These are phyloP conservation scores for Penicillium tannophilum DNA, from an alignment of 495 filamentous ascomycete genomes.

Conservation along the genomic window DNA sequence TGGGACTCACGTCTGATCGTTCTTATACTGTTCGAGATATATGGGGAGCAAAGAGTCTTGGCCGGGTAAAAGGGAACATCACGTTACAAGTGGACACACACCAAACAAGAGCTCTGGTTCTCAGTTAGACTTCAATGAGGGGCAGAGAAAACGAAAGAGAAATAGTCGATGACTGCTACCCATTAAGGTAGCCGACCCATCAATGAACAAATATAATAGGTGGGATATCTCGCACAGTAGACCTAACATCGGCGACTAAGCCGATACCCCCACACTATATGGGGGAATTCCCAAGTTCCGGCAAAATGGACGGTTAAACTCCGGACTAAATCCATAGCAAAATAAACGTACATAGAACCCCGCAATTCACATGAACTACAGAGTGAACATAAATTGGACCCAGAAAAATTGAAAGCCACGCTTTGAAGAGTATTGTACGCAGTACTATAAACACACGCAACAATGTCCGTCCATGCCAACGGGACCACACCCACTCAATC, in stretches of 20 bases:
- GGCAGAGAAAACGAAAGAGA: too few species aligned
- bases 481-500: conserved; percentile 30
- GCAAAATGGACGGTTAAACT: background rate
- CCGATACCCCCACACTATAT: background rate
- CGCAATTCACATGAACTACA: background rate
- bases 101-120: background rate
- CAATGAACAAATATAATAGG: too few species aligned
- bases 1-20: background rate
- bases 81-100: background rate
- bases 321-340: background rate
- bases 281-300: background rate
- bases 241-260: background rate
- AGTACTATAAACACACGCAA: background rate
- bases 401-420: too few species aligned
- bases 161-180: too few species aligned
- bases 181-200: too few species aligned
- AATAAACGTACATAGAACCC: background rate
- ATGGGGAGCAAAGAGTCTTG: background rate
- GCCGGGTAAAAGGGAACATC: background rate
- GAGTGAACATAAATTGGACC: too few species aligned
- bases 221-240: too few species aligned
- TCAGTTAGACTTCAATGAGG: background rate
- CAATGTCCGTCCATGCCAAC: conserved; percentile 38
- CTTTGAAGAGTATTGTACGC: background rate
- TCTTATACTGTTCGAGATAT: background rate